Evolutionary conservation across 2,329 filamentous ascomycete species (phyloP).

Genomic region (Beauveria asiatica): DNA sequence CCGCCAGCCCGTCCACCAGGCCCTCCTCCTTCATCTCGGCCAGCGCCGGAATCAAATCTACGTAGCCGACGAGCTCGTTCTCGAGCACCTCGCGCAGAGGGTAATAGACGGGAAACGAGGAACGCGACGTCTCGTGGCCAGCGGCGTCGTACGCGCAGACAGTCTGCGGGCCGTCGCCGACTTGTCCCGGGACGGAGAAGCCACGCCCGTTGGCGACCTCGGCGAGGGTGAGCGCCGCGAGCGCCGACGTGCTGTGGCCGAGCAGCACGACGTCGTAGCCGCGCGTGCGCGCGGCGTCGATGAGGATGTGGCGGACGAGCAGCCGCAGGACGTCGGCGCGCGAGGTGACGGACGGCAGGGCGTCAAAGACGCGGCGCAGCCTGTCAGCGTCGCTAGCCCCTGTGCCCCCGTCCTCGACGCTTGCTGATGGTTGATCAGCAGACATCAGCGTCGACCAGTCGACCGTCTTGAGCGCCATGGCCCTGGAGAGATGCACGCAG

Average conservation of each 20-base stretch:
- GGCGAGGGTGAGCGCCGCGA: slow-evolving; percentile 77
- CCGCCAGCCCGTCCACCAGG: slow-evolving; percentile 18
- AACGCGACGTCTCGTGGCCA: slow-evolving; percentile 15
- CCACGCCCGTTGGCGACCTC: slow-evolving; percentile 90
- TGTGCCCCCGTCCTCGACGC: slow-evolving; percentile 25
- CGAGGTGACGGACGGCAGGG: slow-evolving; percentile 65
- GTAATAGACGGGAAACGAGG: slow-evolving; percentile 52
- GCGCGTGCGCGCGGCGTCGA: slow-evolving; percentile 51
- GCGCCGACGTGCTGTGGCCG: slow-evolving; percentile 76
- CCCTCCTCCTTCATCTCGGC: slow-evolving; percentile 36
- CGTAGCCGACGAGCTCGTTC: slow-evolving; percentile 67
- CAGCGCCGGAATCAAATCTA: slow-evolving; percentile 45
- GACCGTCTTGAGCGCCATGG: slow-evolving; percentile 43
- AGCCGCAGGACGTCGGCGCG: slow-evolving; percentile 64
- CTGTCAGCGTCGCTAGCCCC: slow-evolving; percentile 20
- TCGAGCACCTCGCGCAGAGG: slow-evolving; percentile 79
- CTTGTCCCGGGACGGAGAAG: slow-evolving; percentile 71
- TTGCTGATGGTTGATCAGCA: neutral
- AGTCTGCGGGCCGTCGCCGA: slow-evolving; percentile 59
- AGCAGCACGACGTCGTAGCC: slow-evolving; percentile 66
- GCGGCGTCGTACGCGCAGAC: slow-evolving; percentile 23
- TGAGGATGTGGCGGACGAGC: slow-evolving; percentile 63
- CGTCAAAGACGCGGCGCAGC: slow-evolving; percentile 47
- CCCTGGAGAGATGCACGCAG: slow-evolving; percentile 53
- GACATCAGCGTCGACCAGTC: slow-evolving; percentile 42